Base-by-base conservation (phyloP, 2,329 filamentous ascomycete species). In the Uncinocarpus reesii region DNA sequence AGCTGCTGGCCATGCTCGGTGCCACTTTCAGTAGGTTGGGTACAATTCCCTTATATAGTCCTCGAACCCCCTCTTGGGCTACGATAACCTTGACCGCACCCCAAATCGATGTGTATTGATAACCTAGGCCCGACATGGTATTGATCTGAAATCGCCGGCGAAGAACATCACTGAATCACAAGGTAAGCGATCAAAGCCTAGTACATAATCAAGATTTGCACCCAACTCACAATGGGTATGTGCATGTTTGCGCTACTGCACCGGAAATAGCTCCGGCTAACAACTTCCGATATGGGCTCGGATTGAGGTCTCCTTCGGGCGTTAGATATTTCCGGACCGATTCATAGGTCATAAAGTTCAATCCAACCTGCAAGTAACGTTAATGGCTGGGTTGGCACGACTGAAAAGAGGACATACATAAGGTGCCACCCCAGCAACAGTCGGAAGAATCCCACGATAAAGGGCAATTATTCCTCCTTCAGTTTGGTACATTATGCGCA, bases 341-440 rank as follows among this genome's bases (percentile, higher is more conserved):
- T 66, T 98, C 92, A 68, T 98, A 98, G 4, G 86, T 87, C 88
- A 96, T 96, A 66, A 98, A 98, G 66, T 98, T 98, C 47, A 98
- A 74, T 32, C 92, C 92, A 53, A 98, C 84, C 83, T 88, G 57
- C 45, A 31, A 31, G 31, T 24, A 47, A 6, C 5, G 48, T 60
- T 36, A 59, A 35, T 29, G 7, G 32, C 51, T 26, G 37, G 7
- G 2, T 7, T 21, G 10, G 4, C n/a, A 4, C 21, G 8, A 18
- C n/a, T 16, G 61, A 71, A 67, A 29, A 10, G 28, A 32, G 16
- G 21, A 66, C 71, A 64, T 62, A 86, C 90, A 64, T 96, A 96
- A 56, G 92, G 92, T 34, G 92, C 92, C 28, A 98, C 92, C 42
- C 92, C 92, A 34, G 90, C 87, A 29, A 98, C 82, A 0, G 92